phyloP scores from a whole-genome alignment of 805 yeast species.

The Grigorovia jiainica region DNA sequence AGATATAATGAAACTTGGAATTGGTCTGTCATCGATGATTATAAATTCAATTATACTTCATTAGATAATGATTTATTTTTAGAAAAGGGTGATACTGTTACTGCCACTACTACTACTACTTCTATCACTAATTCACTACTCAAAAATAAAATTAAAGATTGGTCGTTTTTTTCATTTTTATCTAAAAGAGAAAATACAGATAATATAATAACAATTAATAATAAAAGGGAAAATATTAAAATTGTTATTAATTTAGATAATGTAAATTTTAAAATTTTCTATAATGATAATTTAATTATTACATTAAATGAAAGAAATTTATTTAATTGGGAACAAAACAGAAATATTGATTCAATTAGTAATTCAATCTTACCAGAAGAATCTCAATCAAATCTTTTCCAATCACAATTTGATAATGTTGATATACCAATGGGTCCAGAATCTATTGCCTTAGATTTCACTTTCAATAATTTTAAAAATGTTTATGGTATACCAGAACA shows the following conservation, averaged over 20 bases:
- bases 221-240: conserved; percentile 18
- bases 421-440: conserved; percentile 74
- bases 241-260: conserved; percentile 39
- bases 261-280: conserved; percentile 29
- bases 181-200: background rate
- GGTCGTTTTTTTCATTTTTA: background rate
- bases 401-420: conserved; percentile 47
- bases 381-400: conserved; percentile 54
- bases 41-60: background rate
- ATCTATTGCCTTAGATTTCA: conserved; percentile 70
- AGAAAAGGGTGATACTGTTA: background rate
- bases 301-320: conserved; percentile 60
- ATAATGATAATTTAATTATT: conserved; percentile 39
- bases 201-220: conserved; percentile 5
- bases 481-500: conserved; percentile 97
- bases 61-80: background rate
- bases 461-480: conserved; percentile 48
- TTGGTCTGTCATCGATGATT: conserved; percentile 41
- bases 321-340: conserved; percentile 75
- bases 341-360: conserved; percentile 38
- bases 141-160: background rate
- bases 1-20: conserved; percentile 53
- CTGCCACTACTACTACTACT: background rate
- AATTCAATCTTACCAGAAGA: conserved; percentile 47
- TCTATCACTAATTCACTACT: too few species aligned